phyloP scores from a whole-genome alignment of 2,329 filamentous ascomycete genomes.

The Bipolaris bicolor region DNA sequence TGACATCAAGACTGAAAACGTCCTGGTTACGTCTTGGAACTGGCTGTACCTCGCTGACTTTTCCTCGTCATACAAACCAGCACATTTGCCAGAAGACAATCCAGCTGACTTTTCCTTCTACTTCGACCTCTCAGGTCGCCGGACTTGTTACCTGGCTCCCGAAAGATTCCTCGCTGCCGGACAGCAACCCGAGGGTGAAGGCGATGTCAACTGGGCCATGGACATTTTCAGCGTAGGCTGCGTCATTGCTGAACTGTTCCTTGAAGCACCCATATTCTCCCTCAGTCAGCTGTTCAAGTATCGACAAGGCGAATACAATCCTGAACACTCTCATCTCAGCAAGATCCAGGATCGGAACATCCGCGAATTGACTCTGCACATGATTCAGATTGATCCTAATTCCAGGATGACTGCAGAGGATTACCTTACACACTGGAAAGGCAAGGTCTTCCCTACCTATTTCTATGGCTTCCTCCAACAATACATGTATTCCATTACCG shows the following conservation, averaged over 20 bases:
- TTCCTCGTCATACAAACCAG: constrained; percentile 92
- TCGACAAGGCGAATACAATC: constrained; percentile 89
- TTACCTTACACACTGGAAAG: constrained; percentile 89
- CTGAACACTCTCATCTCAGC: constrained; percentile 76
- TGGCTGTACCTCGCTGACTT: constrained; percentile 99
- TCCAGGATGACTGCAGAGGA: constrained; percentile 92
- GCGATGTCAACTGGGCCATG: constrained; percentile 86
- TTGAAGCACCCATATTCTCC: constrained; percentile 97
- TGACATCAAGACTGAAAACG: constrained; percentile 98
- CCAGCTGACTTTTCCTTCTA: constrained; percentile 98
- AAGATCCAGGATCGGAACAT: constrained; percentile 89
- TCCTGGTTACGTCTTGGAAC: constrained; percentile 97
- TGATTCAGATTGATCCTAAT: constrained; percentile 94
- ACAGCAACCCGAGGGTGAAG: constrained; percentile 67
- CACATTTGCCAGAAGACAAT: constrained; percentile 92
- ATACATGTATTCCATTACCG: constrained; percentile 95
- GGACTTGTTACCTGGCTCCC: constrained; percentile 94
- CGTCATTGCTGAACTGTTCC: constrained; percentile 93
- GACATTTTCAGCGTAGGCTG: constrained; percentile 97
- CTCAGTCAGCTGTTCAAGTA: constrained; percentile 96
- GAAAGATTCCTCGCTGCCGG: constrained; percentile 83
- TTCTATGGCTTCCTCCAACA: constrained; percentile 98
- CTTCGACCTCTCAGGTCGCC: constrained; percentile 88
- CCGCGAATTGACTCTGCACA: constrained; percentile 87
- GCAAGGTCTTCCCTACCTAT: constrained; percentile 91